A percentile compares a stretch with the other conserved stretches of the same genome.
Evolutionary conservation across 805 yeast species (phyloP).

Genomic region (Ogataea trehaloabstinens): DNA sequence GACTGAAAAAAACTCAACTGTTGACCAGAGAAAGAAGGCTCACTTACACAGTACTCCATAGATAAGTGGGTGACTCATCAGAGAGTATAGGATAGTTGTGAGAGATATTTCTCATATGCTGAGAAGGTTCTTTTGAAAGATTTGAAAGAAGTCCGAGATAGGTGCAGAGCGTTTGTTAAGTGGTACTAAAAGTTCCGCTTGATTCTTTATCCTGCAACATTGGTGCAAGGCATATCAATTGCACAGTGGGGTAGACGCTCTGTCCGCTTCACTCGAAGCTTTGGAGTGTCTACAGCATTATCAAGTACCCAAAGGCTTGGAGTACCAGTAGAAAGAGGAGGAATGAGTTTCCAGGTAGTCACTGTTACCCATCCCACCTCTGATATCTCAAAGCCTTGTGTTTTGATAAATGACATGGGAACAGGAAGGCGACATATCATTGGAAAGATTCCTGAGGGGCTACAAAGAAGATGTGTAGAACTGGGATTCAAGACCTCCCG

Average conservation of each 20-base stretch:
- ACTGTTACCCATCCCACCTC: conserved; percentile 60
- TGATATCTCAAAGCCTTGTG: conserved; percentile 57
- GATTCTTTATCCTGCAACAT: too few relatives aligned
- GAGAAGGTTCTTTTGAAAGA: too few relatives aligned
- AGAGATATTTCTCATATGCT: too few relatives aligned
- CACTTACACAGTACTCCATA: too few relatives aligned
- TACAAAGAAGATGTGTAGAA: conserved; percentile 72
- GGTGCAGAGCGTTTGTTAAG: too few relatives aligned
- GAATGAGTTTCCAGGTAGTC: conserved; percentile 45
- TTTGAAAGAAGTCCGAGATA: too few relatives aligned
- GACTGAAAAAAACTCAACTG: too few relatives aligned
- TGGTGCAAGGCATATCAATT: background rate
- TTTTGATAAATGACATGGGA: conserved; percentile 47
- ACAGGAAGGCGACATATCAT: conserved; percentile 60
- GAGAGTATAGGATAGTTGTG: too few relatives aligned
- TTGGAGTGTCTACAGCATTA: background rate
- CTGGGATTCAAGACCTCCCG: conserved; percentile 55
- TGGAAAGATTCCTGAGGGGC: conserved; percentile 84
- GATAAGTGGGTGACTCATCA: too few relatives aligned
- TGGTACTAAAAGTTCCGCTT: too few relatives aligned
- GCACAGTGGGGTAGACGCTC: background rate
- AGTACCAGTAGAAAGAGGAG: conserved; percentile 3
- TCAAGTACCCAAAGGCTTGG: background rate
- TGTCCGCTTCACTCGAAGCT: background rate
- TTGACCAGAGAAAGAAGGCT: too few relatives aligned